Evolutionary conservation across 345 rosid genomes (phyloP).

Genomic region (Lenwebbia sp.): DNA sequence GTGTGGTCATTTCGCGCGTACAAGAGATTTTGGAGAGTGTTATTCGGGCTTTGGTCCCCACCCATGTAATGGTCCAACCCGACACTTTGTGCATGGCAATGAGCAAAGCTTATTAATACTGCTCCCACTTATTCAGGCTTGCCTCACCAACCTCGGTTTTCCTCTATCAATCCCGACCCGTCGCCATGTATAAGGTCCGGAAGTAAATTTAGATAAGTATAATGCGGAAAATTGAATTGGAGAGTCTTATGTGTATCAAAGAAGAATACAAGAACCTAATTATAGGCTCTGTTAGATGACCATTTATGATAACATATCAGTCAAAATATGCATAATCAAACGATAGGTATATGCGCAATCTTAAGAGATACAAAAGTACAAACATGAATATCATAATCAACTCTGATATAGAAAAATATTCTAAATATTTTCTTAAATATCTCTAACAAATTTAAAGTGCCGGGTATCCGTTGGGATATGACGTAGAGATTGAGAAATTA

Average conservation of each 20-base stretch:
- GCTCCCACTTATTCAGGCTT: background rate
- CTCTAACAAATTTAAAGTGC: background rate
- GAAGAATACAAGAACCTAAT: too few species aligned
- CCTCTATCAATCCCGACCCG: background rate
- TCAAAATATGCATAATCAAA: background rate
- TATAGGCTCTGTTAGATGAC: too few species aligned
- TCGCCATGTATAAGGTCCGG: too few species aligned
- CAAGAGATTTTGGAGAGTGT: background rate
- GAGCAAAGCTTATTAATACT: background rate
- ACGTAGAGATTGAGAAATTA: background rate
- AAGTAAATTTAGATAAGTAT: too few species aligned
- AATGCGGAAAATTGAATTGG: too few species aligned
- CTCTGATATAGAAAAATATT: background rate
- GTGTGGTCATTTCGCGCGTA: background rate
- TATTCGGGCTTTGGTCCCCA: background rate
- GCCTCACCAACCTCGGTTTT: background rate
- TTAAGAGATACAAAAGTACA: background rate
- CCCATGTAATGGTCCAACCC: background rate
- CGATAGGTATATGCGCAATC: background rate
- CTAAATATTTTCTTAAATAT: background rate
- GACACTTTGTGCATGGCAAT: background rate
- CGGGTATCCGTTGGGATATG: background rate
- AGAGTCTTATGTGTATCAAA: too few species aligned
- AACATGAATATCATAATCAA: background rate
- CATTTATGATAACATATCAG: background rate